A percentile compares a stretch with the other conserved stretches of the same genome.
phyloP scores from a whole-genome alignment of 441 rosid genomes.

The Cnidoscolus chayamansa region DNA sequence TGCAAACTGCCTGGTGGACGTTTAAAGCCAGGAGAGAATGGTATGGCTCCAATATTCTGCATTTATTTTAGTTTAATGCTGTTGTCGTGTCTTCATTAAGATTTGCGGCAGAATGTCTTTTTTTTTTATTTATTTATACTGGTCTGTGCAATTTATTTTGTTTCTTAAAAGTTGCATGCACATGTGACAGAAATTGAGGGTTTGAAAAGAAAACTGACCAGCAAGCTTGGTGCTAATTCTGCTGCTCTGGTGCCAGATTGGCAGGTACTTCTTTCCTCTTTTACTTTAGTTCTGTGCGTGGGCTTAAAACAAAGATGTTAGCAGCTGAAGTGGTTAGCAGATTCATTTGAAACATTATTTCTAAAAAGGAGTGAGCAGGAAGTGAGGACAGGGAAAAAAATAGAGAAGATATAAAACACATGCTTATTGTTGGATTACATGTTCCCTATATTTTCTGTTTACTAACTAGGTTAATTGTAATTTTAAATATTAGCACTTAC shows the following conservation, averaged over 20 bases:
- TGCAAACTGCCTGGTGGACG: constrained; percentile 99
- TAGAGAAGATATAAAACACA: too few species aligned
- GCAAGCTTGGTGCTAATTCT: constrained; percentile 95
- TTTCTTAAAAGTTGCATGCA: constrained; percentile 15
- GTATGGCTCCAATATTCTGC: constrained; percentile 30
- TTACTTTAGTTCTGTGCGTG: not conserved
- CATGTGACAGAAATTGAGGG: constrained; percentile 80
- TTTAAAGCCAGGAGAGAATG: constrained; percentile 94
- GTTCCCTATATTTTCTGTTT: constrained; percentile 4
- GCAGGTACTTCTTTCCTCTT: constrained; percentile 55
- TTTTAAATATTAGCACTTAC: not conserved
- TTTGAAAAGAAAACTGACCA: constrained; percentile 83
- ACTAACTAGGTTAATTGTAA: not conserved
- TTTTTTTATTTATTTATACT: not conserved
- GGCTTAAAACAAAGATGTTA: not conserved
- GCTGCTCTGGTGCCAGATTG: constrained; percentile 84
- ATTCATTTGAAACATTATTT: not conserved
- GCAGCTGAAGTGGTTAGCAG: not conserved
- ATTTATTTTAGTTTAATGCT: not conserved
- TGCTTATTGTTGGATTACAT: not conserved
- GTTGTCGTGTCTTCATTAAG: not conserved
- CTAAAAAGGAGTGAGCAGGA: not conserved
- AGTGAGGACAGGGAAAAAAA: not conserved
- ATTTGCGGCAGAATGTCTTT: constrained; percentile 1
- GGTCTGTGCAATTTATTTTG: not conserved